Evolutionary conservation across 495 filamentous ascomycete species (phyloP).

Genomic region (Aspergillus baeticus): DNA sequence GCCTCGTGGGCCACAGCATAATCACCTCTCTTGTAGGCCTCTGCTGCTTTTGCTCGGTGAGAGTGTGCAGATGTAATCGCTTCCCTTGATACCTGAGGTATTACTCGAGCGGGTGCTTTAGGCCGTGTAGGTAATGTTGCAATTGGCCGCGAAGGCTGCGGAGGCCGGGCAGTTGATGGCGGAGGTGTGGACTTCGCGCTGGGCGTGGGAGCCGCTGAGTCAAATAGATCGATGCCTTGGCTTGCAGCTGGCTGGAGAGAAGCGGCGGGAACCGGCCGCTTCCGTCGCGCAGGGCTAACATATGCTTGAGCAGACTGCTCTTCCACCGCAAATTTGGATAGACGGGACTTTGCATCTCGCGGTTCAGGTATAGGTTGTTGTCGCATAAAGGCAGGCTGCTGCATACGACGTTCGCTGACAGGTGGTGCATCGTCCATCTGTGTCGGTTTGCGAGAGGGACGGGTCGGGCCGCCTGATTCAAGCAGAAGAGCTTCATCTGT

Average conservation of each 20-base stretch:
- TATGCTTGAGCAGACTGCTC: slow-evolving; percentile 84
- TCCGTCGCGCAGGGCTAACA: slow-evolving; percentile 82
- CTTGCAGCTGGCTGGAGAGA: slow-evolving; percentile 33
- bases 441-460: slow-evolving; percentile 27
- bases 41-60: slow-evolving; percentile 76
- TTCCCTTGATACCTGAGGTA: slow-evolving; percentile 65
- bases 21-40: slow-evolving; percentile 91
- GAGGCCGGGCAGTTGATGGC: slow-evolving; percentile 29
- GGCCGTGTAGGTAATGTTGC: slow-evolving; percentile 44
- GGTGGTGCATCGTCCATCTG: slow-evolving; percentile 23
- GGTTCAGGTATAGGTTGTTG: slow-evolving; percentile 37
- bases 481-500: slow-evolving; percentile 93
- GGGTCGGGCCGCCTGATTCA: slow-evolving; percentile 57
- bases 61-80: slow-evolving; percentile 70
- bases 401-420: slow-evolving; percentile 23
- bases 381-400: slow-evolving; percentile 37
- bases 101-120: slow-evolving; percentile 55
- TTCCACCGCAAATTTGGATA: slow-evolving; percentile 71
- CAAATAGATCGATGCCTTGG: slow-evolving; percentile 58
- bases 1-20: slow-evolving; percentile 79
- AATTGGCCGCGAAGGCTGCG: slow-evolving; percentile 24
- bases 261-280: slow-evolving; percentile 54
- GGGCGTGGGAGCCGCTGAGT: slow-evolving; percentile 38
- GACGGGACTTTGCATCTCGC: slow-evolving; percentile 55
- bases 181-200: slow-evolving; percentile 27